Percentiles rank a stretch among this genome's conserved stretches.
Evolutionary conservation across 371 early-diverging fungal species (phyloP).

Genomic region (Nematocida sp.): DNA sequence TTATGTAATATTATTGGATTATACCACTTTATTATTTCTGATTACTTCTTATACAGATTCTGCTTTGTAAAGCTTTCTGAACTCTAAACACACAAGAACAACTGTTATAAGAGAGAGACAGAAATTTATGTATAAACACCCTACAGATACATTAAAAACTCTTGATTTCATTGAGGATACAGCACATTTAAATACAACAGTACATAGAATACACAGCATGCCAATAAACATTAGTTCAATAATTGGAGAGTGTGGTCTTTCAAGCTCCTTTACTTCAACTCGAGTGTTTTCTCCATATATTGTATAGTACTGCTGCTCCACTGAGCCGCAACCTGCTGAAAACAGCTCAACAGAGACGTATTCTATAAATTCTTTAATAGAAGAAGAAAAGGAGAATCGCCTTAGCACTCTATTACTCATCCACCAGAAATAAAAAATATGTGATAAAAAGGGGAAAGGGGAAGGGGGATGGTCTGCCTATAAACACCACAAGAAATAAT

Average conservation of each 20-base stretch:
- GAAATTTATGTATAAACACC: conserved; percentile 9
- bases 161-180: background rate
- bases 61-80: conserved; percentile 16
- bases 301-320: conserved; percentile 17
- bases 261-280: conserved; percentile 19
- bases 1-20: too few relatives aligned
- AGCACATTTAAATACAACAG: conserved; percentile 36
- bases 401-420: conserved; percentile 1
- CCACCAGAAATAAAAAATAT: conserved; percentile 9
- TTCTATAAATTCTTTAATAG: conserved; percentile 23
- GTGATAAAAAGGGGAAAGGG: background rate
- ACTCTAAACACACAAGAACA: conserved; percentile 4
- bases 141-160: conserved; percentile 23
- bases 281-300: background rate
- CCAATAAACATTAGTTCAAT: conserved; percentile 28
- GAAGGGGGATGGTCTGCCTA: background rate
- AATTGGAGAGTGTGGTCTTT: conserved; percentile 31
- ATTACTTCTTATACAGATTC: background rate
- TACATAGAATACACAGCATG: conserved; percentile 36
- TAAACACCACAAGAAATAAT: background rate
- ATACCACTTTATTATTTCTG: too few relatives aligned
- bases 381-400: conserved; percentile 18
- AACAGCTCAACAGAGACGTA: conserved; percentile 18
- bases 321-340: conserved; percentile 22
- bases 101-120: background rate